Evolutionary conservation across 148 eudicot species (phyloP), one percentile per base, ranked within the genome.

Genomic region (Rhododendron williamsianum): DNA sequence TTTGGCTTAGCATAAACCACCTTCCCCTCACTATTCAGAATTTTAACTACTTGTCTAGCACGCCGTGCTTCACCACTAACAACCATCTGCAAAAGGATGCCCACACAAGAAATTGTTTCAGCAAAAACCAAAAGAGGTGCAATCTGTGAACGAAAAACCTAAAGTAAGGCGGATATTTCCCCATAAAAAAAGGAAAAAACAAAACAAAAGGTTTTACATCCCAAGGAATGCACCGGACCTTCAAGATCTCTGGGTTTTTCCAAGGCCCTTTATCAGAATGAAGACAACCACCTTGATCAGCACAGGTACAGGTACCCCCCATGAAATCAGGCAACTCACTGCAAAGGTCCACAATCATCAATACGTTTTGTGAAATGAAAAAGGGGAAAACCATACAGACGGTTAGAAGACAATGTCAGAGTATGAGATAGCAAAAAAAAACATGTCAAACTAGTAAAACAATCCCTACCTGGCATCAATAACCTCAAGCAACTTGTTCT

Each of bases 241-340:
- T 94, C 85, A 96, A 46, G 51, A 96, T 91, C 45, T 93, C 96
- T 21, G 98, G 97, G 85, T 96, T 93, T 86, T 94, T 93, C 99
- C 99, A 96, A 19, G 99, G 99, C 72, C 98, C 99, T 89, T 90
- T 95, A 90, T 96, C 99, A 84, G 99, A 95, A 56, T 89, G 96
- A 87, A 96, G 90, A 86, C 99, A 96, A 80, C 99, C 99, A 41
- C 99, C 99, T 86, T 91, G 91, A 86, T 96, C 98, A 48, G 92
- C 90, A 87, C 99, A 96, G 65, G 93, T 91, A 84, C 99, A 96
- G 58, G 90, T 93, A 82, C 99, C 99, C 54, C 99, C 99, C 38
- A 96, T 86, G 84, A 94, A 95, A 45, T 95, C 98, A 13, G 99
- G 99, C 88, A 96, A 88, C 89, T 95, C 97, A 89, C 98, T 95